Evolutionary conservation across 2,329 filamentous ascomycete genomes (phyloP), one percentile per base, ranked within the genome.

Genomic region (Phoma sp.): DNA sequence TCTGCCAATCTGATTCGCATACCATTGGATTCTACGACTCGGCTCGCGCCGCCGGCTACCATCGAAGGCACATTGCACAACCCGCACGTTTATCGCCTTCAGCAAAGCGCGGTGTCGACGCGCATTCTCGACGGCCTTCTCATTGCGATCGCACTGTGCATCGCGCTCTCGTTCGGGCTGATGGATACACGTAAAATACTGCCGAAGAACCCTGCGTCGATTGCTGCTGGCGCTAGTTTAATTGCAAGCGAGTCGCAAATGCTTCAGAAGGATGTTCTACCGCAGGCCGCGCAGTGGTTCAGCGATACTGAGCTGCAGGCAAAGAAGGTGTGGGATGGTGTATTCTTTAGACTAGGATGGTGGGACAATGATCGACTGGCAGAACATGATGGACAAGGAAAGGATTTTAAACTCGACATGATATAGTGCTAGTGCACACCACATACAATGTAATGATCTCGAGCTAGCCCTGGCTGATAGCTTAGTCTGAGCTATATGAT

Each of bases 281-380:
- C 42, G 2, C 10, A 28, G 17, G 21, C 21, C 11, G 30, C 42
- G n/a, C 42, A 45, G 42, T 45, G 30, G 42, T 34, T 15, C 9
- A 45, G n/a, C 11, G 42, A 45, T 20, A n/a, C 30, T 15, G 42
- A 45, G 15, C 10, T 45, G 5, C 7, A 45, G 11, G 30, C 21
- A 20, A 26, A 45, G 21, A 36, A 36, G 17, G n/a, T 45, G 3
- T 45, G 42, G 42, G 42, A 36, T 28, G 42, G 30, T 20, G 4
- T 26, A n/a, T 14, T 34, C n/a, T 45, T 45, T n/a, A 45, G 30
- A 10, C 42, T 45, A 2, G 42, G 42, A 7, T 45, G 42, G 42
- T 45, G 42, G 42, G 15, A 45, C 23, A 26, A 9, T 23, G 30
- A 45, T 10, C 30, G 42, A 26, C 20, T n/a, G 6, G 36, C 20